A percentile compares a stretch with the other conserved stretches of the same genome.
phyloP scores from a whole-genome alignment of 352 stramenopile genomes.

The Globisporangium spinosum region DNA sequence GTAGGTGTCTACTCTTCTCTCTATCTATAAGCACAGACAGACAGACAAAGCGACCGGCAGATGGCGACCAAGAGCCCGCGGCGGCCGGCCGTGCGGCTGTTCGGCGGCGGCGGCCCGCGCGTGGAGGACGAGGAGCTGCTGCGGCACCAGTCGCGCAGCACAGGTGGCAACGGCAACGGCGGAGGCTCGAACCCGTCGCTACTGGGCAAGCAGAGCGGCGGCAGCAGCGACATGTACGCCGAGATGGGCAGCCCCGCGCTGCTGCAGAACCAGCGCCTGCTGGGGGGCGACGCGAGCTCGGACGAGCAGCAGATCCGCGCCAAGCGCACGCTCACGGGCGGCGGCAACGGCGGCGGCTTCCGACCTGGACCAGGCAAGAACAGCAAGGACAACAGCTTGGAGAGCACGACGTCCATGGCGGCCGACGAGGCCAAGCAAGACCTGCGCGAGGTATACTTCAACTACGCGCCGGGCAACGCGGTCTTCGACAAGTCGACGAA shows the following conservation, averaged over 20 bases:
- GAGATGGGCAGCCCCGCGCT: conserved; percentile 29
- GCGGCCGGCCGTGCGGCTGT: conserved; percentile 31
- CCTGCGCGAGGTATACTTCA: conserved; percentile 69
- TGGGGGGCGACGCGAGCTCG: conserved; percentile 14
- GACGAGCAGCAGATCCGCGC: conserved; percentile 11
- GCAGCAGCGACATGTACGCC: conserved; percentile 25
- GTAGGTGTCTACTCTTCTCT: background rate
- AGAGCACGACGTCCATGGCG: conserved; percentile 10
- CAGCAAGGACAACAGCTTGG: background rate
- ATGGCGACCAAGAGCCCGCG: conserved; percentile 27
- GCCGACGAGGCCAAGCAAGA: conserved; percentile 18
- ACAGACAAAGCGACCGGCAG: background rate
- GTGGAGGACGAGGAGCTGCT: conserved; percentile 52
- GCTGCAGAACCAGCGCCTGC: conserved; percentile 19
- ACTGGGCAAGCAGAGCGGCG: conserved; percentile 19
- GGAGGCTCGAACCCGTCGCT: conserved; percentile 10
- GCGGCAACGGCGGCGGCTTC: conserved; percentile 15
- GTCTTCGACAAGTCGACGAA: conserved; percentile 74
- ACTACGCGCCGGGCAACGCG: conserved; percentile 62
- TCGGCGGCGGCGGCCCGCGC: conserved; percentile 43
- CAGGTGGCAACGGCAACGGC: conserved; percentile 19
- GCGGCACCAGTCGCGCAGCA: conserved; percentile 25
- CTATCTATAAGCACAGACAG: background rate
- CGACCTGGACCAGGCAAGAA: background rate
- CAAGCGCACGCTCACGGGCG: conserved; percentile 20